A percentile compares a stretch with the other conserved stretches of the same genome.
Evolutionary conservation across 2,329 filamentous ascomycete species (phyloP).

Genomic region (Neopestalotiopsis sp.): DNA sequence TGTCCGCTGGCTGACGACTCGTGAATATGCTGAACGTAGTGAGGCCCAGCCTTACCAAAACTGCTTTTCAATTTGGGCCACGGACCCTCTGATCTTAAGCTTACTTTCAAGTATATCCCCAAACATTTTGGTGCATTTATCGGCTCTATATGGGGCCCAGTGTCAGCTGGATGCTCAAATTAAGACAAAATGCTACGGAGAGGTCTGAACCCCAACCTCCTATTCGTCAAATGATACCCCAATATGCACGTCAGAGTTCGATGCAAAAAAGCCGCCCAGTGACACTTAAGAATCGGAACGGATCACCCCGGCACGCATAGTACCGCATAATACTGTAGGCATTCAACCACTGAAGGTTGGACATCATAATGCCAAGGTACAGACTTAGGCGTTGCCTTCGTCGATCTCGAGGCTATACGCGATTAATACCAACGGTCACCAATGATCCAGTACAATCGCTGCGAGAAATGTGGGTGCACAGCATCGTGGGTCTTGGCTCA

Average conservation of each 20-base stretch:
- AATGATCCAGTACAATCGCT: background rate
- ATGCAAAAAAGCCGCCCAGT: background rate
- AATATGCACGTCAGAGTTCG: background rate
- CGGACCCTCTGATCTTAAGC: no score
- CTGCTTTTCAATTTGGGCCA: no score
- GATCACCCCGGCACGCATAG: background rate
- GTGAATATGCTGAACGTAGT: no score
- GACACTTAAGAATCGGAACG: background rate
- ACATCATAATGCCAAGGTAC: background rate
- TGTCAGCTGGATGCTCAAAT: background rate
- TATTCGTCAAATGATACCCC: background rate
- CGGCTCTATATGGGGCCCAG: background rate
- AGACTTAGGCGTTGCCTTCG: background rate
- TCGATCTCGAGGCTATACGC: background rate
- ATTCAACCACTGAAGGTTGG: background rate
- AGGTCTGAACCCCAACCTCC: rapidly evolving
- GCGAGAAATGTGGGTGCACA: background rate
- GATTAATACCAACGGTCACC: background rate
- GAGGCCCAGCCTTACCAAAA: no score
- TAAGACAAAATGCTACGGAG: background rate
- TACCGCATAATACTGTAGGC: background rate
- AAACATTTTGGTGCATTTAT: no score
- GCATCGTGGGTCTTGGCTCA: background rate
- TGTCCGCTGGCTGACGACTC: no score
- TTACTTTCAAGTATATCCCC: no score